Conservation (phyloP, 225 moss, liverwort and hornwort genomes). For the Pseudoscleropodium purum region DNA sequence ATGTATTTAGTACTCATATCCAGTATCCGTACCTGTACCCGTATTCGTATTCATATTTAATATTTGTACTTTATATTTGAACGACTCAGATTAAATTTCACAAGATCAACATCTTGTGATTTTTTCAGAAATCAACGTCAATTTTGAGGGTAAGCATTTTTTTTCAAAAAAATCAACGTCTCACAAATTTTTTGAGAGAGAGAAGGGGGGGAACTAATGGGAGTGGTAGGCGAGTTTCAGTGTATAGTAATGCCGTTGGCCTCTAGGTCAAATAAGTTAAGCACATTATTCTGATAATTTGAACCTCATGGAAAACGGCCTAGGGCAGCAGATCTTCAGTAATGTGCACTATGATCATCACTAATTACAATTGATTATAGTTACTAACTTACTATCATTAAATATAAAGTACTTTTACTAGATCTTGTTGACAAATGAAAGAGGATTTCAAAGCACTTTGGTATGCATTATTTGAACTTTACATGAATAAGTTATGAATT, state of each 20-base stretch:
- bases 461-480: background rate
- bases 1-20: too few relatives aligned
- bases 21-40: too few relatives aligned
- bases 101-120: too few relatives aligned
- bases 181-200: too few relatives aligned
- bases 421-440: background rate
- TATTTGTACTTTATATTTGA: too few relatives aligned
- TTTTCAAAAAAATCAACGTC: too few relatives aligned
- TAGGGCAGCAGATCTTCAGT: accelerated
- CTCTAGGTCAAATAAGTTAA: background rate
- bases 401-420: accelerated
- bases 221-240: too few relatives aligned
- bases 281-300: background rate
- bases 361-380: background rate
- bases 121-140: too few relatives aligned
- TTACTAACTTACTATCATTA: background rate
- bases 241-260: background rate
- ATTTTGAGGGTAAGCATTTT: too few relatives aligned
- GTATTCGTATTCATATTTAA: too few relatives aligned
- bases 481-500: background rate
- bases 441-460: background rate
- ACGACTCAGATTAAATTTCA: too few relatives aligned
- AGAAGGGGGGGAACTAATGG: too few relatives aligned
- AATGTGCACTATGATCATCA: background rate
- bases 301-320: background rate